Conservation (phyloP, 768 basidiomycete species). For the Mrakia gelida region DNA sequence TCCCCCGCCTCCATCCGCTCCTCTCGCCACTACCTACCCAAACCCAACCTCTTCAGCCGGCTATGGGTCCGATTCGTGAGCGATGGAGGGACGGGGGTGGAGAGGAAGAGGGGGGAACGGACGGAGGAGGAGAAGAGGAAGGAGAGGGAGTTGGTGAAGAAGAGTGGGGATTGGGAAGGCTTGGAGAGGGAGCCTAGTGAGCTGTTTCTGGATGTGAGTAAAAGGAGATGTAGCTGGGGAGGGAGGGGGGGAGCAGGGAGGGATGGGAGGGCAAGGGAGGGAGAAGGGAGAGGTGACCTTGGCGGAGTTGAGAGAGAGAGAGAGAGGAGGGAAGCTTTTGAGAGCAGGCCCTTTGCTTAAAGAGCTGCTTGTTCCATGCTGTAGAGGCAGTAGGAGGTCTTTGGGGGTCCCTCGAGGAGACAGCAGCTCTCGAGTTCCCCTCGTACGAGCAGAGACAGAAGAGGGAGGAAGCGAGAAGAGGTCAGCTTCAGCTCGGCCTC, state of each 20-base stretch:
- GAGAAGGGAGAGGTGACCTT: not conserved
- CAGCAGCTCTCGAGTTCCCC: no score
- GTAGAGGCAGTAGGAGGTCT: no score
- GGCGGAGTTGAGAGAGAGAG: not conserved
- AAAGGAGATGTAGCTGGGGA: not conserved
- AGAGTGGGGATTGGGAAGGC: conserved; percentile 3
- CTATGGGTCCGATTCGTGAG: conserved; percentile 16
- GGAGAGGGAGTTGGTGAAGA: conserved; percentile 20
- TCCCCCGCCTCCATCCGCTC: conserved; percentile 22
- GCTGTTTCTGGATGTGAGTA: conserved; percentile 30
- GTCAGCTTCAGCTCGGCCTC: no score
- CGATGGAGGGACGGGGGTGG: conserved; percentile 27
- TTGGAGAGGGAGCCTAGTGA: conserved; percentile 12
- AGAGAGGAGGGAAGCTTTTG: not conserved
- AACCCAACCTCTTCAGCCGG: not conserved
- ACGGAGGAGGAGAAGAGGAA: not conserved
- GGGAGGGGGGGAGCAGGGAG: no score
- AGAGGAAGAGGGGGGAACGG: conserved; percentile 17
- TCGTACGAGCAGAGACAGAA: no score
- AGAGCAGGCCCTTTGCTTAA: no score
- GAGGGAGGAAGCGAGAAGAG: no score
- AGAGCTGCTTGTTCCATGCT: no score
- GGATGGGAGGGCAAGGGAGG: no score
- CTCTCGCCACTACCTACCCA: conserved; percentile 16
- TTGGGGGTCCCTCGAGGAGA: no score